These are phyloP conservation scores for Prinsepia uniflora DNA, from an alignment of 306 rosid species.

Conservation along the genomic window DNA sequence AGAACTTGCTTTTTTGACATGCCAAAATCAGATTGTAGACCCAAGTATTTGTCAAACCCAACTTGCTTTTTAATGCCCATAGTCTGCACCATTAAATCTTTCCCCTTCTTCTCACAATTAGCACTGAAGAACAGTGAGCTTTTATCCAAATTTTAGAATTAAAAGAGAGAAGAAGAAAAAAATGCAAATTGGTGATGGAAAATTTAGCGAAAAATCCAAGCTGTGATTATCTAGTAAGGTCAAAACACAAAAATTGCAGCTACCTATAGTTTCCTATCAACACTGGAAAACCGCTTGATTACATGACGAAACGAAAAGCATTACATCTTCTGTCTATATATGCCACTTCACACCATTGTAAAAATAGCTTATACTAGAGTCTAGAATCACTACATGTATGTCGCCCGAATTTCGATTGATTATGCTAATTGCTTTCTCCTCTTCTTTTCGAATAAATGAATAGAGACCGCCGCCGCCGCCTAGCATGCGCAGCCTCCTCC, in stretches of 20 bases:
- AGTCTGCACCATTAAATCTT: too few species aligned
- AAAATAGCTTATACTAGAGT: conserved; percentile 18
- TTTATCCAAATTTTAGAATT: too few species aligned
- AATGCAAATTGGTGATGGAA: background rate
- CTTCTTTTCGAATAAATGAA: conserved; percentile 21
- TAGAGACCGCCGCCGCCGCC: conserved; percentile 11
- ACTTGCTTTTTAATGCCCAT: too few species aligned
- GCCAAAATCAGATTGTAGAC: too few species aligned
- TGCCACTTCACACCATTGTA: conserved; percentile 23
- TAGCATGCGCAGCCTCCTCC: conserved; percentile 97
- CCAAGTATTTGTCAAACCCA: too few species aligned
- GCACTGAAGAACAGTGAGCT: too few species aligned
- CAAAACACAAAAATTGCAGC: conserved; percentile 25
- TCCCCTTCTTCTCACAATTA: too few species aligned
- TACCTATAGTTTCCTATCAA: conserved; percentile 22
- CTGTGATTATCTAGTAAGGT: conserved; percentile 1
- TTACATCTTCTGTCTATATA: background rate
- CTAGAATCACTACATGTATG: background rate
- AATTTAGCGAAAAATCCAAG: background rate
- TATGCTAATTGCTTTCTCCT: conserved; percentile 19
- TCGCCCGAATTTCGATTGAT: conserved; percentile 8
- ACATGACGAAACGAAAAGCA: conserved; percentile 27
- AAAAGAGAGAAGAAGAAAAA: too few species aligned
- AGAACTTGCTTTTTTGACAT: too few species aligned
- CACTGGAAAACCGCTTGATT: conserved; percentile 23